Conservation (phyloP, 306 rosid genomes). For the Quercus variabilis region DNA sequence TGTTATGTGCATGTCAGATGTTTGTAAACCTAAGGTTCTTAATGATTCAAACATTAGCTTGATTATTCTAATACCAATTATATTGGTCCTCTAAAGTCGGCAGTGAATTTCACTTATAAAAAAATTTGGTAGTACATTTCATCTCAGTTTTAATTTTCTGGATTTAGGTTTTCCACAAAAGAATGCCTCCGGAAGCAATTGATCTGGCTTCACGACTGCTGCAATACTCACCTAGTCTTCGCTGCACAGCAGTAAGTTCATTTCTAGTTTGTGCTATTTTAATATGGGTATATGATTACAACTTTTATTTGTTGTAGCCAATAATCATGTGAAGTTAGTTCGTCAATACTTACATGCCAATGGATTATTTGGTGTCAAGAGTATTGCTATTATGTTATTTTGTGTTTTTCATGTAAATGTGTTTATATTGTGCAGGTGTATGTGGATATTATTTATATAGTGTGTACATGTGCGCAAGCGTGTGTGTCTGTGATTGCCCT, state of each 20-base stretch:
- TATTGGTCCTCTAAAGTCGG: background rate
- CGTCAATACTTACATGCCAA: background rate
- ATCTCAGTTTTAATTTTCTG: background rate
- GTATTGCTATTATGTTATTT: background rate
- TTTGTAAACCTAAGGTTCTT: background rate
- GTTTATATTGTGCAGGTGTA: no score
- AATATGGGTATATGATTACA: background rate
- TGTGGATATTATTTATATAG: background rate
- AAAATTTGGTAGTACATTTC: background rate
- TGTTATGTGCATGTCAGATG: background rate
- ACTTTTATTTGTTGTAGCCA: background rate
- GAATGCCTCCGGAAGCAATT: conserved; percentile 97
- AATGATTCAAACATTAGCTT: background rate
- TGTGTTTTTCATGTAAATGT: background rate
- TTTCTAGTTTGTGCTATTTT: background rate
- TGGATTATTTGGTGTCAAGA: background rate
- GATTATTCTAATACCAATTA: background rate
- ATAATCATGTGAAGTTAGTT: background rate
- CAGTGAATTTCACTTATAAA: background rate
- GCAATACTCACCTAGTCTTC: conserved; percentile 94
- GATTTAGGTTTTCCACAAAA: conserved; percentile 81
- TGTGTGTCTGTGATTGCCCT: background rate
- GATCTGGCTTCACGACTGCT: conserved; percentile 89
- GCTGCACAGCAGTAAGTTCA: conserved; percentile 88
- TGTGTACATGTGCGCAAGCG: background rate